Conservation (phyloP, 805 yeast genomes). For the Hermanozyma aechmeae region DNA sequence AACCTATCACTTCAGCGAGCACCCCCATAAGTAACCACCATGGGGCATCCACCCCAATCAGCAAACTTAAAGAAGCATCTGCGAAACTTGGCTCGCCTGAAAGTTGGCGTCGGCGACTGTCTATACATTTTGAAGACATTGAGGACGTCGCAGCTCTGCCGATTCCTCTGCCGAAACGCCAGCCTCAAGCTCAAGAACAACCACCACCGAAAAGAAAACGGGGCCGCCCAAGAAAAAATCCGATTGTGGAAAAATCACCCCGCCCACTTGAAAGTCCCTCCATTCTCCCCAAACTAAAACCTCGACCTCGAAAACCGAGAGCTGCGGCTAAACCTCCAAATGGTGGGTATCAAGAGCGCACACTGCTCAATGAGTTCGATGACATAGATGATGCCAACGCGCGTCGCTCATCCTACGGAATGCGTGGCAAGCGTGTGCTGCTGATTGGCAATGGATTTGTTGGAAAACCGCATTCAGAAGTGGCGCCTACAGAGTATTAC, state of each 20-base stretch:
- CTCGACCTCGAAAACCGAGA: too few species aligned
- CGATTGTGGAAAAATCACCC: too few species aligned
- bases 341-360: too few species aligned
- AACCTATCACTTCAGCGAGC: conserved; percentile 7
- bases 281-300: too few species aligned
- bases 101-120: conserved; percentile 1
- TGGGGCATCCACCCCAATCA: too few species aligned
- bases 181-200: too few species aligned
- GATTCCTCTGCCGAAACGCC: too few species aligned
- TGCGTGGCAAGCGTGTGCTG: conserved; percentile 64
- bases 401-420: conserved; percentile 43
- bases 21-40: conserved; percentile 10
- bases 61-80: conserved; percentile 7
- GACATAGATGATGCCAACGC: conserved; percentile 16
- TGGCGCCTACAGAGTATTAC: conserved; percentile 44
- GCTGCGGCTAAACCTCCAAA: too few species aligned
- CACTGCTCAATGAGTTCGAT: too few species aligned
- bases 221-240: too few species aligned
- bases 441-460: conserved; percentile 67
- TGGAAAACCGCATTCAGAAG: conserved; percentile 58
- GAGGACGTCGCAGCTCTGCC: conserved; percentile 1
- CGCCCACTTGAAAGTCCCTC: too few species aligned
- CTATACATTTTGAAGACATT: conserved; percentile 6
- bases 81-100: conserved; percentile 5
- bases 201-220: too few species aligned